Evolutionary conservation across 768 basidiomycete genomes (phyloP).

Genomic region (Boletus rex-veris): DNA sequence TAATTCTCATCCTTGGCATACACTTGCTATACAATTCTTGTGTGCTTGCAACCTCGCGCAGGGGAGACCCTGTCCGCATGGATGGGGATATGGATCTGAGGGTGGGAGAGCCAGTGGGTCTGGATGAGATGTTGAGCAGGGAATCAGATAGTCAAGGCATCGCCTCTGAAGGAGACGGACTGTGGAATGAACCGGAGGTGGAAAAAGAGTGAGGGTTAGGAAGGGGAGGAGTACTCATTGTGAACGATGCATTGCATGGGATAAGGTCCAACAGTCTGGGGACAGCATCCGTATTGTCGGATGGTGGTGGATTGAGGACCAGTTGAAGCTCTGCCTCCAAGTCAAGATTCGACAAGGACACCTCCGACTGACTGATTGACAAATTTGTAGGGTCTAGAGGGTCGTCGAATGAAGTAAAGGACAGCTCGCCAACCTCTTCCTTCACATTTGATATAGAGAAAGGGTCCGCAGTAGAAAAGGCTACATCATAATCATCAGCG

Average conservation of each 20-base stretch:
- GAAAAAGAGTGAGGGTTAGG: constrained; percentile 18
- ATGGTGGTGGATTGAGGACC: no score
- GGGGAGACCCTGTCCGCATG: constrained; percentile 25
- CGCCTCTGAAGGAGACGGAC: constrained; percentile 8
- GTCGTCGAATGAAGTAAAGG: no score
- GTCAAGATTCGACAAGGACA: no score
- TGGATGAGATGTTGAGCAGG: constrained; percentile 14
- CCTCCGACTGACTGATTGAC: no score
- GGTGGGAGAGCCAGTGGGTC: constrained; percentile 18
- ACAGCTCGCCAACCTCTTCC: constrained; percentile 28
- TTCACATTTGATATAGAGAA: constrained; percentile 19
- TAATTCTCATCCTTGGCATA: constrained; percentile 43
- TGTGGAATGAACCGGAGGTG: constrained; percentile 14
- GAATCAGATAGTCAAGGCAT: constrained; percentile 24
- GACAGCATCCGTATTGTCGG: no score
- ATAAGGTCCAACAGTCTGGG: constrained; percentile 26
- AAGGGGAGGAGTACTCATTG: constrained; percentile 29
- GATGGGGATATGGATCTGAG: constrained; percentile 21
- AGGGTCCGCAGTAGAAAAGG: neutral
- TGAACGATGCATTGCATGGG: constrained; percentile 18
- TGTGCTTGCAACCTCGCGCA: constrained; percentile 19
- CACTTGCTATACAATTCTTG: constrained; percentile 20
- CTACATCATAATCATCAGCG: no score
- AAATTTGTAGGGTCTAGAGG: no score
- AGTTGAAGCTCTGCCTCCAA: no score